A percentile compares a stretch with the other conserved stretches of the same genome.
phyloP scores from a whole-genome alignment of 2,329 filamentous ascomycete species.

The Stagonosporopsis tanaceti region DNA sequence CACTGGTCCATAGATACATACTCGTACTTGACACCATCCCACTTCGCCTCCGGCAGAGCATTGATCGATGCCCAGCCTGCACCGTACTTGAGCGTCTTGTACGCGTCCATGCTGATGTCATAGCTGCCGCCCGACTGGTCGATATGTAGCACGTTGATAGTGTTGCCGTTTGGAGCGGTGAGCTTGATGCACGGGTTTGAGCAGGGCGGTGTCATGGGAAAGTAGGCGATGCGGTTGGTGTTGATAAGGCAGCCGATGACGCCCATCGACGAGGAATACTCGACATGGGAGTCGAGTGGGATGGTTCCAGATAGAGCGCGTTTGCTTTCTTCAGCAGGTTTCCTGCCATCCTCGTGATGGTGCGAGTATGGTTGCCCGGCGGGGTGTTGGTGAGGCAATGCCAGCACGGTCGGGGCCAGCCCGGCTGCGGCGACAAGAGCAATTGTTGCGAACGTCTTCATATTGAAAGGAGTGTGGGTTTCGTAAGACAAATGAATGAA shows the following conservation, averaged over 20 bases:
- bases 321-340: not conserved
- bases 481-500: not conserved
- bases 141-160: slow-evolving; percentile 65
- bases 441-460: slow-evolving; percentile 5
- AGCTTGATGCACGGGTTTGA: slow-evolving; percentile 66
- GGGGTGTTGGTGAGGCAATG: slow-evolving; percentile 2
- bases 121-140: slow-evolving; percentile 65
- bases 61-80: slow-evolving; percentile 54
- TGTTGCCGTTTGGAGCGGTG: slow-evolving; percentile 56
- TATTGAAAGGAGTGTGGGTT: slow-evolving; percentile 6
- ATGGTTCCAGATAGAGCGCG: slow-evolving; percentile 1
- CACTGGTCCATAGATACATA: slow-evolving; percentile 60
- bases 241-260: slow-evolving; percentile 67
- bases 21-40: slow-evolving; percentile 64
- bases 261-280: slow-evolving; percentile 65
- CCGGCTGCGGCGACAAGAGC: not conserved
- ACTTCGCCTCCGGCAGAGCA: slow-evolving; percentile 45
- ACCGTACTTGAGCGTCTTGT: slow-evolving; percentile 66
- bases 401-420: slow-evolving; percentile 1
- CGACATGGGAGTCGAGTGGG: slow-evolving; percentile 52
- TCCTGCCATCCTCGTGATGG: not conserved
- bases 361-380: slow-evolving; percentile 1
- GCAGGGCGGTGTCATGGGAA: slow-evolving; percentile 63
- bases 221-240: slow-evolving; percentile 69
- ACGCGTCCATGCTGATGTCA: slow-evolving; percentile 69